Base-by-base conservation (phyloP, 2,329 filamentous ascomycete genomes). In the Penicillium digitatum region DNA sequence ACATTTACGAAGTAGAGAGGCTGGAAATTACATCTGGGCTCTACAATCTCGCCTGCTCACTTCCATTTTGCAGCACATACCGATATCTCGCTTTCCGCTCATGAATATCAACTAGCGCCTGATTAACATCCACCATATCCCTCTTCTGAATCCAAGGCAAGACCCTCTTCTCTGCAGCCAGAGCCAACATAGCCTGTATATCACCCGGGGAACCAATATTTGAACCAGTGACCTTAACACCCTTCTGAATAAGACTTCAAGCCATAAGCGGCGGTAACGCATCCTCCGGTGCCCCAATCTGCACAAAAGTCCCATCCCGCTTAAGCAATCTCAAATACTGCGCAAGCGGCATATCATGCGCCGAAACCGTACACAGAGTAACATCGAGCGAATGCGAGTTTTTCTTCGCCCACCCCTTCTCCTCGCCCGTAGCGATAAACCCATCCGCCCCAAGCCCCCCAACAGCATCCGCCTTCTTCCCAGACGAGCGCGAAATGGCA, bases 241-340 rank as follows among this genome's bases (percentile, higher is more conserved):
- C 78, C 63, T 84, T 86, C 42, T 68, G 70, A 47, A 88, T 83
- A 54, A 89, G 71, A 3, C 79, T 74, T 62, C 82, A 84, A 7
- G 81, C 82, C 60, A 74, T 78, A 62, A 88, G 77, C 2, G 74
- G 72, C 5, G 82, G 83, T 31, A 76, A 57, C 16, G 71, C 69
- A 54, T 81, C 79, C 64, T 90, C 87, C 0, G 87, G 87, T 1
- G 81, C 81, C 27, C 86, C 87, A 46, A 90, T 79, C 70, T 88
- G 84, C 54, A 88, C 79, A 62, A 88, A 84, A 14, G 77, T 77
- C 5, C 87, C 86, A 46, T 82, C 79, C 16, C 78, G 72, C 55
- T 80, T 77, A 32, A 89, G 75, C 9, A 90, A 76, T 14, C 73
- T 64, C 53, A 90, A 74, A 70, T 89, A 89, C 44, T 81, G 73